Evolutionary conservation across 1,284 basidiomycete species (phyloP).

Genomic region (Leccinum laetum): DNA sequence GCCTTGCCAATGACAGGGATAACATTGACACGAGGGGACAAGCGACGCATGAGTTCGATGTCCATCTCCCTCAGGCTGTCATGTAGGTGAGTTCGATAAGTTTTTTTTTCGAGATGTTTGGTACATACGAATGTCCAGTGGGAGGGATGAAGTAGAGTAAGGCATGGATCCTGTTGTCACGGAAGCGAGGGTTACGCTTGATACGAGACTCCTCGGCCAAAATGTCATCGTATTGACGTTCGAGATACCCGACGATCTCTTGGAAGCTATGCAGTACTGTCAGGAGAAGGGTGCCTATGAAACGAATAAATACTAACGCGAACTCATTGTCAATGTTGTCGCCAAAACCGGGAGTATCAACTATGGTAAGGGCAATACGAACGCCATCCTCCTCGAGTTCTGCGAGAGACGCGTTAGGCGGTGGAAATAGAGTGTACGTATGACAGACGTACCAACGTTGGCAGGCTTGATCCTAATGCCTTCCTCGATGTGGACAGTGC

Average conservation of each 20-base stretch:
- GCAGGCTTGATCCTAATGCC: slow-evolving; percentile 96
- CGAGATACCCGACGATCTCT: slow-evolving; percentile 96
- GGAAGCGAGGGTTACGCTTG: slow-evolving; percentile 99
- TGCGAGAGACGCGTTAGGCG: slow-evolving; percentile 31
- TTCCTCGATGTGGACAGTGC: slow-evolving; percentile 92
- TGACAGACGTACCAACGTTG: slow-evolving; percentile 78
- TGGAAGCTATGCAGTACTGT: slow-evolving; percentile 65
- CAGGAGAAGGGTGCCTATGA: slow-evolving; percentile 9
- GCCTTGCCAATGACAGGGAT: slow-evolving; percentile 99
- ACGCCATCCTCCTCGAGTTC: slow-evolving; percentile 99
- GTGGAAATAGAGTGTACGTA: not conserved
- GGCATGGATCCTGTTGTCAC: slow-evolving; percentile 96
- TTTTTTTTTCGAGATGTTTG: not conserved
- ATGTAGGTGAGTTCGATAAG: not conserved
- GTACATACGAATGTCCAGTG: slow-evolving; percentile 71
- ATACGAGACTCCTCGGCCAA: slow-evolving; percentile 98
- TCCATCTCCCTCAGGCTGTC: slow-evolving; percentile 95
- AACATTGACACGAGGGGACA: slow-evolving; percentile 97
- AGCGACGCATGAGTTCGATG: slow-evolving; percentile 97
- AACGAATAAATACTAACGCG: slow-evolving; percentile 61
- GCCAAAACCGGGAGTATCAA: slow-evolving; percentile 98
- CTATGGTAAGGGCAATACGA: slow-evolving; percentile 96
- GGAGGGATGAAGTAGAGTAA: slow-evolving; percentile 99
- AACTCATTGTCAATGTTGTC: slow-evolving; percentile 99
- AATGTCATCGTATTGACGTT: slow-evolving; percentile 99